Evolutionary conservation across 768 basidiomycete species (phyloP), one percentile per base, ranked within the genome.

Genomic region (Paxillus ammoniavirescens): DNA sequence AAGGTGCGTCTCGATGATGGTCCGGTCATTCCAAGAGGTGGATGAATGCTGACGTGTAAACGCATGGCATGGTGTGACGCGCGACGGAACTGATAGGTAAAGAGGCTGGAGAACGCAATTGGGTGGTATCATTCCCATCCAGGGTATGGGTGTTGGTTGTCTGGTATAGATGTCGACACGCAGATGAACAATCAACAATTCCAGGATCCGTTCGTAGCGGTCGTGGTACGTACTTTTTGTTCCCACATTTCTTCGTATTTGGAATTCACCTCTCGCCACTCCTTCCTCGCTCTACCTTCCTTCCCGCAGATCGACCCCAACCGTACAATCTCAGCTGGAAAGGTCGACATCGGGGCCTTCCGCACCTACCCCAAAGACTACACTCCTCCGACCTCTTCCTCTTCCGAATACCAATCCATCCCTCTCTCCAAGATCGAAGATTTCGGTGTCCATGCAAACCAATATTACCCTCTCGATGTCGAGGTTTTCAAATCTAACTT

Each of bases 61-160:
- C 28, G 47, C 6, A 17, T n/a, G n/a, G n/a, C n/a, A n/a, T n/a
- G n/a, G n/a, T n/a, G n/a, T n/a, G n/a, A n/a, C 42, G 12, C 37
- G 26, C 14, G 33, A 13, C 41, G 12, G 13, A 5, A 47, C 21
- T 42, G 42, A 49, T 69, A 97, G 85, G 93, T 91, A 13, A 89
- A 87, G 47, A 76, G 94, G 64, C 76, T 84, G 45, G 93, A 96
- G 69, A 85, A 94, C 66, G 87, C 85, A 7, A 90, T 95, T 59
- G 93, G 93, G n/a, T 96, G 93, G 93, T 97, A 97, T 68, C 93
- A 97, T 70, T 96, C 93, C 14, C 97, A 99, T 75, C 97, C 97
- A 5, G 97, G 97, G 13, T 99, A 98, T 67, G 97, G 97, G 15
- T 99, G 97, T 71, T 99, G 97, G 97, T 75, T 99, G 8, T 98